Evolutionary conservation across 2,329 filamentous ascomycete genomes (phyloP).

Genomic region (Xylaria sp.): DNA sequence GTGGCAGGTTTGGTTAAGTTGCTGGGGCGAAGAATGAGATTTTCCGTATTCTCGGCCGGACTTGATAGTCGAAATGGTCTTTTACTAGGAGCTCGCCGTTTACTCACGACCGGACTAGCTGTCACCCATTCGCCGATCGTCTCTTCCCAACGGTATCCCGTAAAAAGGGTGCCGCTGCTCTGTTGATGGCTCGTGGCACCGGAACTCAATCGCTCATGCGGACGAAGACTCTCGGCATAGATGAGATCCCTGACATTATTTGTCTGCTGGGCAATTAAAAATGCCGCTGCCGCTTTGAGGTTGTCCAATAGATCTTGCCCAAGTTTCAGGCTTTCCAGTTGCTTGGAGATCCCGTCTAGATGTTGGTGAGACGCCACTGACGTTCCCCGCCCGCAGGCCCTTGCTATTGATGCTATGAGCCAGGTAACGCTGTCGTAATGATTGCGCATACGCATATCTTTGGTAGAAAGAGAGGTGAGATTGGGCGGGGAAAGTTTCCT

Average conservation of each 20-base stretch:
- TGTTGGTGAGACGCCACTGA: constrained; percentile 44
- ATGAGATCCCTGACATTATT: constrained; percentile 63
- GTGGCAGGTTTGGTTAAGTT: constrained; percentile 32
- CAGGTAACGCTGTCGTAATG: constrained; percentile 43
- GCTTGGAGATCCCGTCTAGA: constrained; percentile 52
- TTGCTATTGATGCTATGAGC: constrained; percentile 46
- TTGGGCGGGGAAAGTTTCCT: constrained; percentile 35
- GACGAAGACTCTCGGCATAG: constrained; percentile 59
- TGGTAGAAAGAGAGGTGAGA: constrained; percentile 22
- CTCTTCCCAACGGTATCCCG: constrained; percentile 63
- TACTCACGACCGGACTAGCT: constrained; percentile 54
- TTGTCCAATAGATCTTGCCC: constrained; percentile 49
- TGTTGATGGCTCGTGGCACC: constrained; percentile 14
- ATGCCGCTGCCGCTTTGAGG: constrained; percentile 59
- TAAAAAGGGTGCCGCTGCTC: constrained; percentile 39
- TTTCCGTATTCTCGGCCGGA: constrained; percentile 14
- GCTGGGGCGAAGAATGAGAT: constrained; percentile 14
- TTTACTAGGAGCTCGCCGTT: constrained; percentile 34
- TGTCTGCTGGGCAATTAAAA: constrained; percentile 62
- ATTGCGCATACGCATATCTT: constrained; percentile 35
- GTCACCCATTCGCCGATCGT: constrained; percentile 67
- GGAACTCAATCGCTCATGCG: constrained; percentile 7
- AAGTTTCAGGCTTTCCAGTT: constrained; percentile 51
- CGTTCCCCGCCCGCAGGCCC: constrained; percentile 44
- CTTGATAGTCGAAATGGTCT: constrained; percentile 38